Base-by-base conservation (phyloP, 208 protist species). In the Acanthamoeba culbertsoni region DNA sequence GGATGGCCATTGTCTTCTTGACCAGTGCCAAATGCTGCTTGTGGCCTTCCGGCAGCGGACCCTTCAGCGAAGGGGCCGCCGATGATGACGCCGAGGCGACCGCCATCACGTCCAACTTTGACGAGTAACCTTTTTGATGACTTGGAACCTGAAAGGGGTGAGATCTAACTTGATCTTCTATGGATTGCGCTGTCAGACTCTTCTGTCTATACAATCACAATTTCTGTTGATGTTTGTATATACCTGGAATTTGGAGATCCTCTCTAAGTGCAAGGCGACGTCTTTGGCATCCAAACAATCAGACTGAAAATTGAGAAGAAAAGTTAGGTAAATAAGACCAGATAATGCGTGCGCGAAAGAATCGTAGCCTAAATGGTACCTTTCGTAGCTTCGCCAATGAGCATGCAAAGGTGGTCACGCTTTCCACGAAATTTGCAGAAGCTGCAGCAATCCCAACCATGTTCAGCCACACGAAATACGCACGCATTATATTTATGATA, bases 361-460 rank as follows among this genome's bases (percentile, higher is more conserved):
- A 26, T 8, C 48, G 48, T 18, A 18, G 37, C 3, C 8, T 23
- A 65, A 65, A 65, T 1, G 59, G 59, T 12, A 77, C 68, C 68
- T 77, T 94, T 6, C 93, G 79, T 26, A 88, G 93, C 63, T 94
- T 94, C 20, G 93, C 93, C 18, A 94, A 84, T 37, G 37, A 53
- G 65, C 93, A 94, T 1, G 82, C 79, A 55, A 91, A 94, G 31
- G 68, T 92, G 20, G 93, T 94, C 14, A 94, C 93, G 65, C 90
- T 94, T 28, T 91, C 77, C 16, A 94, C 68, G 86, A 94, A 94
- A 75, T 94, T 20, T 88, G 68, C 77, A 94, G 53, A 18, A 94
- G 18, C 92, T 94, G 92, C n/a, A 57, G 71, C n/a, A n/a, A n/a
- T n/a, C n/a, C n/a, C n/a, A n/a, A n/a, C 3, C 28, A 57, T n/a